Evolutionary conservation across 1,139 yeast genomes (phyloP), one percentile per base, ranked within the genome.

Genomic region (Yamadazyma friedrichii): DNA sequence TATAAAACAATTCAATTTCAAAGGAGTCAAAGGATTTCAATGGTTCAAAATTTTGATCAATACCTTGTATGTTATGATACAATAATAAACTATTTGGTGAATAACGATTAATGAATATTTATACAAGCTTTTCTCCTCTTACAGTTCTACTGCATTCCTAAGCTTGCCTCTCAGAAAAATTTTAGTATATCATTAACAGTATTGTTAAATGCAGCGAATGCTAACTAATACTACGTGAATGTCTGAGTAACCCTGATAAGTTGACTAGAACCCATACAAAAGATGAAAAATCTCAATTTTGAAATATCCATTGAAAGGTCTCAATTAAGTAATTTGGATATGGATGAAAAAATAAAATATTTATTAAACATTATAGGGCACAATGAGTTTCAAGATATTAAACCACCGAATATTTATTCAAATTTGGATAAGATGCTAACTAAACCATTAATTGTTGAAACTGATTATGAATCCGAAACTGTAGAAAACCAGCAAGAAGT

Each of bases 41-140:
- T 72, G 78, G 76, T 71, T 12, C 77, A 71, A 45, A 71, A 68
- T 48, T 61, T 70, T 42, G 74, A 67, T 48, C 77, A 71, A 52
- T 71, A 57, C 47, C 62, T 71, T 25, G 66, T 64, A 13, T 69
- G 76, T 50, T 71, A 71, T 51, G 76, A 71, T 43, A 54, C 70
- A 24, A 51, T 71, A 20, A 46, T 69, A 32, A 50, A 56, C 38
- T 70, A 64, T 46, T 51, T 65, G 42, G 42, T 38, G 46, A 38
- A 29, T 24, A 31, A 36, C 28, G 35, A 33, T n/a, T 34, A 32
- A 36, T 22, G 30, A 26, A 26, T 6, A 33, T n/a, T n/a, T 16
- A 32, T 15, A 20, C 24, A 20, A 8, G 24, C 8, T 20, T 20
- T 20, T 8, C 8, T 20, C 24, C n/a, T n/a, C n/a, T n/a, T n/a